Evolutionary conservation across 2,329 filamentous ascomycete species (phyloP), one percentile per base, ranked within the genome.

Genomic region (Calonectria pteridis): DNA sequence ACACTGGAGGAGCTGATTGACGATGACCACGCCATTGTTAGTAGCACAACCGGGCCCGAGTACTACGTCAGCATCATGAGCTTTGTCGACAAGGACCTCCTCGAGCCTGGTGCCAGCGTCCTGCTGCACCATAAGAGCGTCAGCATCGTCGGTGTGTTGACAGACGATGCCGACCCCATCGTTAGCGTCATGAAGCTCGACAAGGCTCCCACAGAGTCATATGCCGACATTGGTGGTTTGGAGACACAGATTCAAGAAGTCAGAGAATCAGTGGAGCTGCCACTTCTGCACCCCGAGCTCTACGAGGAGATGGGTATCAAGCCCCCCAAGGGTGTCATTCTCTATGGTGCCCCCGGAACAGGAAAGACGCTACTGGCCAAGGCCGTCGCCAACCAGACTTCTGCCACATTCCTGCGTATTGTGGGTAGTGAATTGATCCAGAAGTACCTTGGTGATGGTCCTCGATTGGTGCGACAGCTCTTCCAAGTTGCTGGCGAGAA

Each of bases 301-400:
- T 99, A 99, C 86, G 97, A 99, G 86, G 97, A 99, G 88, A 99
- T 99, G 97, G 97, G 97, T 82, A 98, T 99, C 90, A 99, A 99
- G 87, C 97, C 97, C 6, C 97, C 97, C 74, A 99, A 99, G 91
- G 97, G 97, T 90, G 97, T 99, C 80, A 99, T 99, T 82, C 93
- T 99, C 31, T 99, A 99, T 84, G 97, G 97, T 87, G 95, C 95
- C 6, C 97, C 97, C 0, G 97, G 97, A 85, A 99, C 97, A 11
- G 97, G 97, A 85, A 99, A 98, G 88, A 98, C 96, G 6, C 89
- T 98, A 4, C 89, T 99, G 72, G 97, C 97, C 75, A 98, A 98
- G 88, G 97, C 97, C 13, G 97, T 99, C 64, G 97, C 97, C 78
- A 98, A 99, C 84, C 96, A 98, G 85, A 98, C 97, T n/a, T 98